Evolutionary conservation across 805 yeast species (phyloP).

Genomic region (Schwanniomyces occidentalis): DNA sequence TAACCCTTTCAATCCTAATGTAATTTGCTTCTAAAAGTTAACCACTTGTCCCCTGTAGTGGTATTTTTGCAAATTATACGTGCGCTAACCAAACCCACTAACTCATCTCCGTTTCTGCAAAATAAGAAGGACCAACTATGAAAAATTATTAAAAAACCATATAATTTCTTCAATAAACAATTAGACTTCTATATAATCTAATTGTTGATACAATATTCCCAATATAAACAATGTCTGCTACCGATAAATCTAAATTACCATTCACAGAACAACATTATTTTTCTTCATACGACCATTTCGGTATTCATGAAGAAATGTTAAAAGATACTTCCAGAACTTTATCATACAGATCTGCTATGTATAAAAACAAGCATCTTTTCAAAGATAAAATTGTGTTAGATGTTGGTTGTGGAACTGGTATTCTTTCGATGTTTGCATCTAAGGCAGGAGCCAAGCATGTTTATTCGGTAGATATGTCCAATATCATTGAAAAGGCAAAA

Average conservation of each 20-base stretch:
- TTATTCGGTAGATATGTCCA: slow-evolving; percentile 95
- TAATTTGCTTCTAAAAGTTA: too few species aligned
- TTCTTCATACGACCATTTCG: slow-evolving; percentile 93
- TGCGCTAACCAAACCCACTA: too few species aligned
- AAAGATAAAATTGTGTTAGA: slow-evolving; percentile 93
- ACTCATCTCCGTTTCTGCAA: too few species aligned
- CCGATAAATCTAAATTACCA: slow-evolving; percentile 63
- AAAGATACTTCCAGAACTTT: slow-evolving; percentile 92
- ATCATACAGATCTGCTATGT: slow-evolving; percentile 88
- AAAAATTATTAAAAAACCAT: too few species aligned
- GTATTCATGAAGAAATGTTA: slow-evolving; percentile 98
- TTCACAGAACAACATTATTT: slow-evolving; percentile 91
- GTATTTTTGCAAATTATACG: too few species aligned
- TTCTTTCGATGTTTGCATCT: slow-evolving; percentile 96
- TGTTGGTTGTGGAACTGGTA: slow-evolving; percentile 99
- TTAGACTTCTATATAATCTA: too few species aligned
- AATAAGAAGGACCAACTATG: too few species aligned
- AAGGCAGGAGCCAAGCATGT: slow-evolving; percentile 99
- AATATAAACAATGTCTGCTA: slow-evolving; percentile 50
- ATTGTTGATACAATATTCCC: too few species aligned
- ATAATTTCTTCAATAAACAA: too few species aligned
- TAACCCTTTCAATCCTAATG: too few species aligned
- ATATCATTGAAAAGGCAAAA: slow-evolving; percentile 94
- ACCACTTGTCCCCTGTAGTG: too few species aligned
- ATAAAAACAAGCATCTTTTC: slow-evolving; percentile 83